Base-by-base conservation (phyloP, 2,329 filamentous ascomycete species). In the Davidsoniella australis region DNA sequence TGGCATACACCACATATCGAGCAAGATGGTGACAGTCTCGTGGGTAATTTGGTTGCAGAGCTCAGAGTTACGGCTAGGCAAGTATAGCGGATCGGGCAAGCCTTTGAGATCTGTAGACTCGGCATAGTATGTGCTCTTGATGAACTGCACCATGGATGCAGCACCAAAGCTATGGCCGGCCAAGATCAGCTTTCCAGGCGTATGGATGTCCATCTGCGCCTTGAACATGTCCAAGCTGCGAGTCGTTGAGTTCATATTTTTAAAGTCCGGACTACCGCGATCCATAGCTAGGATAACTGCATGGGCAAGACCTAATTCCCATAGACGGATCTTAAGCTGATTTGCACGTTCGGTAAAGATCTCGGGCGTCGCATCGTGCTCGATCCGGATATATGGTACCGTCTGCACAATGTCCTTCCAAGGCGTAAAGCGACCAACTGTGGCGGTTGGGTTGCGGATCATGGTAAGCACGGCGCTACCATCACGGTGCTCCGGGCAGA, bases 1-100 rank as follows among this genome's bases (percentile, higher is more conserved):
- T 0, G 85, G 82, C 55, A 88, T 72, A 53, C 78, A 80, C 85
- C 85, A 93, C 64, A 86, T 78, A 58, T 94, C 86, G 8, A 93
- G 72, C 1, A 93, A 68, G 51, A 85, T 71, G 1, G 78, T 66
- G 0, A 82, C 73, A 7, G 75, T 82, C 40, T 68, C 66, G 1
- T 79, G 71, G 0, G 80, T 86, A 54, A 93, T 73, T 60, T 89
- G 85, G 2, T 62, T 61, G 39, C 71, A 64, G 20, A 91, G 67
- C 0, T 67, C 63, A 0, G 77, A 80, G 42, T 69, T 64, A 5
- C 65, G 59, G 1, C 64, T 63, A 0, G 83, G 82, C 0, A 62
- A 64, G 60, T 80, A 86, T 0, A 89, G 67, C 0, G 80, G 75
- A 23, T 66, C 67, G 46, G 69, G 66, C 54, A 74, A 72, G 26